Conservation (phyloP, 1,284 basidiomycete genomes). For the Rhodotorula glutinis region DNA sequence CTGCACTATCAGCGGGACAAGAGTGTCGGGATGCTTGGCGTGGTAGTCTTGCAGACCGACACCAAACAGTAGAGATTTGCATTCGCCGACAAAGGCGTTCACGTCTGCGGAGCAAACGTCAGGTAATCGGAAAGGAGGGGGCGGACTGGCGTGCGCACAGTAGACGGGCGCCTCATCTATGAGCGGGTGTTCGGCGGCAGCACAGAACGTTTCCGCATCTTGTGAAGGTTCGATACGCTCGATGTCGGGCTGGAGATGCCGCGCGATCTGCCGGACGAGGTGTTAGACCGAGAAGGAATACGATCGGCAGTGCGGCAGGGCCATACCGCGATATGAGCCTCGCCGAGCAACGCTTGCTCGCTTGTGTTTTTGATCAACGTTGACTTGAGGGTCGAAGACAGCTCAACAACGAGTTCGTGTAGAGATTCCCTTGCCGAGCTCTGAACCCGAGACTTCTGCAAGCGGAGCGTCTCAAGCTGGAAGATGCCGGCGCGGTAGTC, state of each 20-base stretch:
- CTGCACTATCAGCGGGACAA: constrained; percentile 76
- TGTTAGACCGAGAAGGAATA: neutral
- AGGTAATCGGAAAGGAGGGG: too few relatives aligned
- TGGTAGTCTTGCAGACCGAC: constrained; percentile 89
- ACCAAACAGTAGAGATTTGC: constrained; percentile 80
- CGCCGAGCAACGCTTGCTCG: constrained; percentile 14
- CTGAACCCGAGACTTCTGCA: constrained; percentile 45
- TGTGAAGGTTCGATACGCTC: constrained; percentile 9
- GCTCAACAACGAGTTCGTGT: constrained; percentile 33
- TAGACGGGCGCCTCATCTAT: constrained; percentile 62
- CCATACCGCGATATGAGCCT: constrained; percentile 14
- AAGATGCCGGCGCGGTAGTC: constrained; percentile 89
- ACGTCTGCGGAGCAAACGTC: constrained; percentile 56
- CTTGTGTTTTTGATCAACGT: constrained; percentile 26
- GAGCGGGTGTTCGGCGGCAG: constrained; percentile 1
- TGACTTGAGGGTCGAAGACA: constrained; percentile 28
- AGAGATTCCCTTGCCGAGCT: constrained; percentile 26
- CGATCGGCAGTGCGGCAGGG: neutral
- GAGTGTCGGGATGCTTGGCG: constrained; percentile 61
- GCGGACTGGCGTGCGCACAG: too few relatives aligned
- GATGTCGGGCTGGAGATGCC: constrained; percentile 15
- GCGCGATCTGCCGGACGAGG: constrained; percentile 5
- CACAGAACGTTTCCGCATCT: constrained; percentile 17
- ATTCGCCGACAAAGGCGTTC: constrained; percentile 81
- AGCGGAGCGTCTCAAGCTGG: constrained; percentile 84